Evolutionary conservation across 257 asterid species (phyloP), one percentile per base, ranked within the genome.

Genomic region (Nicotiana knightiana): DNA sequence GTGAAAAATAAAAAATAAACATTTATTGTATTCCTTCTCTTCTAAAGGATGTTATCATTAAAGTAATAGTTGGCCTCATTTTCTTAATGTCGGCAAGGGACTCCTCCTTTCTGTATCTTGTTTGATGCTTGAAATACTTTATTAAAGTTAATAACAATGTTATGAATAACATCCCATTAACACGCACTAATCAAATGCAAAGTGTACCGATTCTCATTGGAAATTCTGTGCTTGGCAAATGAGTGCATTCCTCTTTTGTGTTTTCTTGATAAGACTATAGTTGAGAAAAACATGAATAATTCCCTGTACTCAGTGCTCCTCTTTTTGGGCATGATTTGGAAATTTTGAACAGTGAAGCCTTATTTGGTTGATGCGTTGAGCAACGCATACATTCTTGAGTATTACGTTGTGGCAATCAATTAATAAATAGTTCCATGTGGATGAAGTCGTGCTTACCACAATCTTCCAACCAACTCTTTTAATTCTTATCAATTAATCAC

Each of bases 381-480:
- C 26, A 17, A n/a, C 10, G 54, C 5, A 70, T 71, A 21, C n/a
- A 71, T 43, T 71, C 59, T 71, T 46, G 78, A 12, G 37, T 16
- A 1, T 1, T 28, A 28, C 30, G 24, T 39, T 39, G 46, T 39
- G 76, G 76, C 32, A 67, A 37, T 67, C 77, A 43, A 70, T 70
- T 39, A 67, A 9, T 67, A 9, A 55, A 16, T 57, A 43, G 21
- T 24, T 46, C 79, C 79, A 71, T 71, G 79, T 73, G 78, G 59
- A 24, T 21, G 24, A 46, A 48, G 79, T 24, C 39, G 79, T 73
- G 79, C 61, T 46, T 3, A 24, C 16, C 61, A 84, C 91, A 81
- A 77, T 84, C 90, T 82, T 82, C 68, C 90, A 85, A 87, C 88
- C 86, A 87, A 82, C 89, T 85, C 68, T 51, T 53, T 83, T 32